A percentile compares a stretch with the other conserved stretches of the same genome.
These are phyloP conservation scores for Arthrobotrys entomopaga DNA, from an alignment of 2,329 filamentous ascomycete genomes.

Conservation along the genomic window DNA sequence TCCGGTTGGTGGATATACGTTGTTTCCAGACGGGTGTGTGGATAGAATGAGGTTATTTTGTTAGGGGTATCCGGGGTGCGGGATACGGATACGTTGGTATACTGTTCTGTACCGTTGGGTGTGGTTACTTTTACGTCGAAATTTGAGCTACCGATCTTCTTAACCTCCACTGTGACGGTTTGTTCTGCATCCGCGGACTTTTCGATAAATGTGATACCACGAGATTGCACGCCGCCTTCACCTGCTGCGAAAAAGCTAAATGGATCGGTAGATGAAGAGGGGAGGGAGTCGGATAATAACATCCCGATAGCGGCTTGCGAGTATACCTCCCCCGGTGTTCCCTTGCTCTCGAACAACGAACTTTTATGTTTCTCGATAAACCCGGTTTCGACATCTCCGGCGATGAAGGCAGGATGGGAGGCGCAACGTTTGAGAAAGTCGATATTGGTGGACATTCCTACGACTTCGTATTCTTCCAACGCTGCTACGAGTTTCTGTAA, in stretches of 20 bases:
- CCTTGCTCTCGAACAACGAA: constrained; percentile 76
- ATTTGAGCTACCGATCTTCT: constrained; percentile 60
- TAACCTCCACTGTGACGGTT: constrained; percentile 55
- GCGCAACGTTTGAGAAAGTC: constrained; percentile 94
- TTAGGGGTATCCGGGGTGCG: constrained; percentile 62
- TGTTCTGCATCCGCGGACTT: constrained; percentile 46
- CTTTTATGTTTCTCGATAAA: constrained; percentile 90
- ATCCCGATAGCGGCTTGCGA: constrained; percentile 86
- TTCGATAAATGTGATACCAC: constrained; percentile 57
- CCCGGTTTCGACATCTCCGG: constrained; percentile 90
- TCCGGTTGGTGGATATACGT: constrained; percentile 73
- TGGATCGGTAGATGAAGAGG: constrained; percentile 59
- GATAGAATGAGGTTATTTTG: constrained; percentile 79
- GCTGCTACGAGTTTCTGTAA: constrained; percentile 84
- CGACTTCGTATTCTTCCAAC: constrained; percentile 88
- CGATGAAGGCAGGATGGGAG: constrained; percentile 80
- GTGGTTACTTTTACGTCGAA: constrained; percentile 66
- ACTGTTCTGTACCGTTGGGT: constrained; percentile 65
- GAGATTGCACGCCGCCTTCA: constrained; percentile 56
- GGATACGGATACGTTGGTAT: constrained; percentile 62
- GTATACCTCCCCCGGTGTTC: constrained; percentile 76
- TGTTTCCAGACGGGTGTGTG: constrained; percentile 79
- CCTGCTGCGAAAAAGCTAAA: constrained; percentile 60
- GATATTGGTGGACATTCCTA: constrained; percentile 92
- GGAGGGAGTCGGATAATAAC: constrained; percentile 57